These are phyloP conservation scores for Globisporangium paddicum DNA, from an alignment of 352 stramenopile species.

Conservation along the genomic window DNA sequence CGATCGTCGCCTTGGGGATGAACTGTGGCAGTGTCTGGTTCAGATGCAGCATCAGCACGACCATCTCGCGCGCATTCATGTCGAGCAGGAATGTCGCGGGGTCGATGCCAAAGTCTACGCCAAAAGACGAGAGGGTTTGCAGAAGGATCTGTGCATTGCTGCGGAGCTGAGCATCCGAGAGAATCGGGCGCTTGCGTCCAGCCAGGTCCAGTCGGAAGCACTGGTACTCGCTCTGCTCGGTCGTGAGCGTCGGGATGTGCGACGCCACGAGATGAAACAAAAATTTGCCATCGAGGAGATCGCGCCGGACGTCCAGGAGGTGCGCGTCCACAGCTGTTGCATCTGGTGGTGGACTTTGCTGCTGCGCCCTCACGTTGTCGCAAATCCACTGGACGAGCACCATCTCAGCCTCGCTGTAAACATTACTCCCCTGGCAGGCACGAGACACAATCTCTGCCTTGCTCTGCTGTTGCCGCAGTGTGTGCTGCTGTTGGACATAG, in stretches of 20 bases:
- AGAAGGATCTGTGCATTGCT: conserved; percentile 59
- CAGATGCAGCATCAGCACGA: conserved; percentile 88
- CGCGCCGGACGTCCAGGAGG: conserved; percentile 52
- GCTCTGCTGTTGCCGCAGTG: conserved; percentile 10
- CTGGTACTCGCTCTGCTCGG: conserved; percentile 55
- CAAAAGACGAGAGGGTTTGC: conserved; percentile 57
- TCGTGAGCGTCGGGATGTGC: conserved; percentile 83
- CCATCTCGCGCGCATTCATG: conserved; percentile 64
- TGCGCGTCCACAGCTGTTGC: conserved; percentile 18
- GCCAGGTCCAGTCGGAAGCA: conserved; percentile 45
- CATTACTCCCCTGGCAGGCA: conserved; percentile 74
- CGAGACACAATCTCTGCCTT: conserved; percentile 20
- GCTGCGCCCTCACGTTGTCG: conserved; percentile 42
- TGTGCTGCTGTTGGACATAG: conserved; percentile 39
- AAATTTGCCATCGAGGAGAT: conserved; percentile 68
- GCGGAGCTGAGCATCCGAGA: conserved; percentile 30
- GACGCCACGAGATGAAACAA: conserved; percentile 84
- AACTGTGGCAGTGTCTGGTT: conserved; percentile 90
- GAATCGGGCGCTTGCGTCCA: conserved; percentile 11
- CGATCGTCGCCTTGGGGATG: conserved; percentile 91
- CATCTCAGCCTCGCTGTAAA: conserved; percentile 90
- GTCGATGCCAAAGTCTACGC: conserved; percentile 77
- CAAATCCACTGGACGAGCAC: conserved; percentile 90
- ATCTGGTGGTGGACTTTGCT: neutral
- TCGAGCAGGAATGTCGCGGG: conserved; percentile 37